phyloP scores from a whole-genome alignment of 371 early-diverging fungal species.

The Circinella umbellata region DNA sequence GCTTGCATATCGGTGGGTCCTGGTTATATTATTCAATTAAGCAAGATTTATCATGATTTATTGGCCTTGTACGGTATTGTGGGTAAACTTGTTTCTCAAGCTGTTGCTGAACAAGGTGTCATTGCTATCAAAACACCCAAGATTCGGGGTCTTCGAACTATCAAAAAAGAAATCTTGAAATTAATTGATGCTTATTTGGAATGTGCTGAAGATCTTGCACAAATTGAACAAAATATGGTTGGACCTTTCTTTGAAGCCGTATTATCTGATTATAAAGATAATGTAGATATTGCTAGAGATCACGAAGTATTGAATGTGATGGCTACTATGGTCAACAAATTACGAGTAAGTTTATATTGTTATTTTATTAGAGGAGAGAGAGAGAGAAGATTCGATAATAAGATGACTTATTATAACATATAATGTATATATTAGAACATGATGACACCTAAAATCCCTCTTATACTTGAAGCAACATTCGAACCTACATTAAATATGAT shows the following conservation, averaged over 20 bases:
- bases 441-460: constrained; percentile 81
- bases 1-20: constrained; percentile 90
- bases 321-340: constrained; percentile 80
- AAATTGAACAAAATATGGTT: constrained; percentile 81
- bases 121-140: constrained; percentile 92
- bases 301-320: constrained; percentile 93
- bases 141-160: constrained; percentile 89
- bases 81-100: constrained; percentile 81
- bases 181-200: constrained; percentile 88
- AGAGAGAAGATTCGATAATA: background rate
- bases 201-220: constrained; percentile 79
- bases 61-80: constrained; percentile 89
- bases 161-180: constrained; percentile 94
- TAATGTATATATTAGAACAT: constrained; percentile 19
- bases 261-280: constrained; percentile 84
- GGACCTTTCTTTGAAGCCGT: constrained; percentile 93
- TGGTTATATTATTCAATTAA: constrained; percentile 85
- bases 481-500: constrained; percentile 97
- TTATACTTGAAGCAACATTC: constrained; percentile 92
- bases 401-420: background rate
- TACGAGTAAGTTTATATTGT: constrained; percentile 64
- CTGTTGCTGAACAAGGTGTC: constrained; percentile 71
- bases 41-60: constrained; percentile 87
- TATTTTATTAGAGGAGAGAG: too few species aligned
- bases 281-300: constrained; percentile 88